These are phyloP conservation scores for Phytopythium montanum DNA, from an alignment of 352 stramenopile species.

Conservation along the genomic window DNA sequence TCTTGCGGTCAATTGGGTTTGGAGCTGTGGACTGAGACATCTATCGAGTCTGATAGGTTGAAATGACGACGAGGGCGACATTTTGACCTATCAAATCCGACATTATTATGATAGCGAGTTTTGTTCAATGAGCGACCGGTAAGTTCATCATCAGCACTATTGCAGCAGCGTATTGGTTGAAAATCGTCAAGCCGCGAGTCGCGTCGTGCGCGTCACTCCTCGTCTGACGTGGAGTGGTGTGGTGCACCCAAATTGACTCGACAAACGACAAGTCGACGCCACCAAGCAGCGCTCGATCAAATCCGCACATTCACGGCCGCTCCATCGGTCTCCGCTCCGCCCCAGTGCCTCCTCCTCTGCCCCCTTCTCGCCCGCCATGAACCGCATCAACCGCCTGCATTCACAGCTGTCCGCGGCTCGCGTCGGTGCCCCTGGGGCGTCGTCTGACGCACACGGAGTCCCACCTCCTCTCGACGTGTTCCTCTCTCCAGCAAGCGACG, in stretches of 20 bases:
- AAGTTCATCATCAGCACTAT: too few relatives aligned
- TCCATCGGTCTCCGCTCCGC: too few relatives aligned
- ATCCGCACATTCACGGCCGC: background rate
- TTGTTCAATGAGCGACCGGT: too few relatives aligned
- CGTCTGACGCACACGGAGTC: background rate
- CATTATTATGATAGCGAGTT: too few relatives aligned
- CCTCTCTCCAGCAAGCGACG: conserved; percentile 14
- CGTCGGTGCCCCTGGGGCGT: background rate
- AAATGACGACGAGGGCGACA: too few relatives aligned
- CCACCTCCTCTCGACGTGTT: conserved; percentile 15
- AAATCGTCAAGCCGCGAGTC: background rate
- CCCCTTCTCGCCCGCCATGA: conserved; percentile 15
- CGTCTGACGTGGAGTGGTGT: too few relatives aligned
- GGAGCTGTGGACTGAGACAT: too few relatives aligned
- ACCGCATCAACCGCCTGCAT: conserved; percentile 37
- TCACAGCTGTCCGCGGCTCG: conserved; percentile 21
- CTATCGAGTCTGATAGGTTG: too few relatives aligned
- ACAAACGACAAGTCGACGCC: background rate
- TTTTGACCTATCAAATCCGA: too few relatives aligned
- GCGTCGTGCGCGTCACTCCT: background rate
- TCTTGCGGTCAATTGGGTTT: too few relatives aligned
- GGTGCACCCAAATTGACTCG: background rate
- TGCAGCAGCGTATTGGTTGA: background rate
- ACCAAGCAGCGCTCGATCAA: background rate
- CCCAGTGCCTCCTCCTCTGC: background rate